phyloP scores from a whole-genome alignment of 1,284 basidiomycete species.

The Phlebopus sp. region DNA sequence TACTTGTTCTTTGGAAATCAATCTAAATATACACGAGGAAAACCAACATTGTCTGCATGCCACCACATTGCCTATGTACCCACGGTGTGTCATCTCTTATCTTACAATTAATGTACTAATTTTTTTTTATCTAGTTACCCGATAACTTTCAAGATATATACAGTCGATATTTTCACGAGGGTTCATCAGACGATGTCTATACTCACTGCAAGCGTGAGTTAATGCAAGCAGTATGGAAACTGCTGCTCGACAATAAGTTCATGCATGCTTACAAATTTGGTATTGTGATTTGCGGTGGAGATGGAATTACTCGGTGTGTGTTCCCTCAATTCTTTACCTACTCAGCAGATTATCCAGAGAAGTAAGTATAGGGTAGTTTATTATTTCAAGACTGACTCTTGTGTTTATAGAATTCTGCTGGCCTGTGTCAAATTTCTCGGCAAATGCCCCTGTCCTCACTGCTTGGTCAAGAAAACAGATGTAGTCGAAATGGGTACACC shows the following conservation, averaged over 20 bases:
- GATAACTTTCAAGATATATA: slow-evolving; percentile 5
- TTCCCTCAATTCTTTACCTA: slow-evolving; percentile 25
- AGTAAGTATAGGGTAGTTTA: not conserved
- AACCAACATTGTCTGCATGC: not conserved
- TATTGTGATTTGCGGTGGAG: slow-evolving; percentile 15
- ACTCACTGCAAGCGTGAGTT: slow-evolving; percentile 21
- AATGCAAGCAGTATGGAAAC: slow-evolving; percentile 19
- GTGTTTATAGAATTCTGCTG: no score
- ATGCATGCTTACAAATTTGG: slow-evolving; percentile 23
- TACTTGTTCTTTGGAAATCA: slow-evolving; percentile 37
- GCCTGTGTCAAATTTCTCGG: no score
- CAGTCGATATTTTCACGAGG: not conserved
- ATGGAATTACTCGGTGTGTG: slow-evolving; percentile 16
- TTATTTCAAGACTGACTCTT: no score
- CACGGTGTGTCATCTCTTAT: slow-evolving; percentile 15
- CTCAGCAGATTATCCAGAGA: slow-evolving; percentile 19
- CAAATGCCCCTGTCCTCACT: no score
- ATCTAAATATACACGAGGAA: slow-evolving; percentile 32
- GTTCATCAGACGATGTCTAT: not conserved
- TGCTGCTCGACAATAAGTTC: slow-evolving; percentile 22
- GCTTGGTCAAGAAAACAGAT: no score
- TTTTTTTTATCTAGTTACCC: slow-evolving; percentile 8
- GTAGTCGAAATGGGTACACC: no score
- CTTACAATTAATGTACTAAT: not conserved
- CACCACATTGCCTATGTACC: slow-evolving; percentile 34